Conservation (phyloP, 2,329 filamentous ascomycete species). For the Coniosporium tulheliwenetii region DNA sequence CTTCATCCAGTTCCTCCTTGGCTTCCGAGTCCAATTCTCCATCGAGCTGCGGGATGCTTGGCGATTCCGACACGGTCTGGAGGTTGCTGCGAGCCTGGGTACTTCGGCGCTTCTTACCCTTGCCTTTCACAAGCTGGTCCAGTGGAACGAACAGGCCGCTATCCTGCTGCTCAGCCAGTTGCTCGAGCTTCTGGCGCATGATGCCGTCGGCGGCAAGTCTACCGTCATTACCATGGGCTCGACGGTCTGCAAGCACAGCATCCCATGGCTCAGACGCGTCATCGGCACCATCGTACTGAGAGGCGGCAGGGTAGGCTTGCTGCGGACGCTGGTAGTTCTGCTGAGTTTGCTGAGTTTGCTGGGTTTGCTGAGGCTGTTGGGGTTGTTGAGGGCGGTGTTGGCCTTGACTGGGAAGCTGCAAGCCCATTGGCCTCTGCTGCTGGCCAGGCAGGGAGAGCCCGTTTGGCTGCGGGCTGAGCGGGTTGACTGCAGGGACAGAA, state of each 20-base stretch:
- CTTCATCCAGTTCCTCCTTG: constrained; percentile 53
- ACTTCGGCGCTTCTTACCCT: constrained; percentile 12
- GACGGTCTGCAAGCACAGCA: constrained; percentile 43
- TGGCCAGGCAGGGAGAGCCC: constrained; percentile 6
- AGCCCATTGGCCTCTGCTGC: constrained; percentile 19
- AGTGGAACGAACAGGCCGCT: constrained; percentile 65
- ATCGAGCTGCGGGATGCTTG: constrained; percentile 29
- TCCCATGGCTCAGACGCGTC: constrained; percentile 42
- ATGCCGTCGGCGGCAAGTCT: constrained; percentile 47
- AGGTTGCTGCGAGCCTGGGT: neutral
- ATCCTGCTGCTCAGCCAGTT: constrained; percentile 52
- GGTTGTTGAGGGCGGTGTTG: constrained; percentile 14
- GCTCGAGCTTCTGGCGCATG: constrained; percentile 52
- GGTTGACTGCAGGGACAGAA: constrained; percentile 52
- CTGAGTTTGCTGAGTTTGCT: constrained; percentile 17
- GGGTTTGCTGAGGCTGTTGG: constrained; percentile 20
- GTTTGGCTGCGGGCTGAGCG: constrained; percentile 29
- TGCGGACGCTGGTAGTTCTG: constrained; percentile 25
- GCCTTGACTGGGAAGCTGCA: constrained; percentile 17
- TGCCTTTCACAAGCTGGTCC: constrained; percentile 31
- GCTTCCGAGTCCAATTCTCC: constrained; percentile 46
- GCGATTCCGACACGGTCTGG: neutral
- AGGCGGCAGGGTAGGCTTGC: constrained; percentile 21
- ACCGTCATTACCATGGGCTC: constrained; percentile 35
- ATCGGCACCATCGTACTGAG: constrained; percentile 63